phyloP scores from a whole-genome alignment of 805 yeast species.

The Saccharomycopsis oosterbeekiorum region DNA sequence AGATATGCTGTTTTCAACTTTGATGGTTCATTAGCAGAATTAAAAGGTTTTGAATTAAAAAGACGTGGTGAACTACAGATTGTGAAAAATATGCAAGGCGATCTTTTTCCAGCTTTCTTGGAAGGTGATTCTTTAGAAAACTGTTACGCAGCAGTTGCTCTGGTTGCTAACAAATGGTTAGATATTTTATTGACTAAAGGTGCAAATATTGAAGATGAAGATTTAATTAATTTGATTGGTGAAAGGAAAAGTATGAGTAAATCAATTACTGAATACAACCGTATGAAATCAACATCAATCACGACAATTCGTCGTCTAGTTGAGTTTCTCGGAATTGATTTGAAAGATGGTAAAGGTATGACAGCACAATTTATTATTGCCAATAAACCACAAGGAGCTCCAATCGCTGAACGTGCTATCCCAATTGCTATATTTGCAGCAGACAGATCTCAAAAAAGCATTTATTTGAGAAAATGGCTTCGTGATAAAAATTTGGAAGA shows the following conservation, averaged over 20 bases:
- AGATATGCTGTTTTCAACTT: constrained; percentile 95
- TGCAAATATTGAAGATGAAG: constrained; percentile 81
- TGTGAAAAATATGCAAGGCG: constrained; percentile 91
- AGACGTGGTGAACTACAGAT: constrained; percentile 93
- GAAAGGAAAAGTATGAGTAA: constrained; percentile 95
- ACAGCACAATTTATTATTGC: constrained; percentile 93
- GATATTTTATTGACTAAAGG: constrained; percentile 89
- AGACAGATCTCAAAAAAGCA: constrained; percentile 57
- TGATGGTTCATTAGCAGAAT: constrained; percentile 88
- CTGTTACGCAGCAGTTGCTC: constrained; percentile 85
- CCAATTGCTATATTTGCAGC: constrained; percentile 95
- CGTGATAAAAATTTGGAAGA: constrained; percentile 64
- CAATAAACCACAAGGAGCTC: constrained; percentile 69
- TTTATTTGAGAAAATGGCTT: constrained; percentile 78
- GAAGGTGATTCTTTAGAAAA: constrained; percentile 71
- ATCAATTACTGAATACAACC: constrained; percentile 77
- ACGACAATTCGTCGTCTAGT: constrained; percentile 92
- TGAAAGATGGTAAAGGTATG: constrained; percentile 93
- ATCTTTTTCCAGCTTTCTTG: constrained; percentile 81
- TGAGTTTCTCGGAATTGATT: constrained; percentile 89
- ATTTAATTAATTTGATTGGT: constrained; percentile 86
- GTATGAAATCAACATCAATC: constrained; percentile 88
- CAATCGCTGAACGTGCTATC: constrained; percentile 91
- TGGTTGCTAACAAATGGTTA: constrained; percentile 91
- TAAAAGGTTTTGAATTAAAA: constrained; percentile 93